These are phyloP conservation scores for Talaromyces atroroseus DNA, from an alignment of 2,329 filamentous ascomycete species.

Conservation along the genomic window DNA sequence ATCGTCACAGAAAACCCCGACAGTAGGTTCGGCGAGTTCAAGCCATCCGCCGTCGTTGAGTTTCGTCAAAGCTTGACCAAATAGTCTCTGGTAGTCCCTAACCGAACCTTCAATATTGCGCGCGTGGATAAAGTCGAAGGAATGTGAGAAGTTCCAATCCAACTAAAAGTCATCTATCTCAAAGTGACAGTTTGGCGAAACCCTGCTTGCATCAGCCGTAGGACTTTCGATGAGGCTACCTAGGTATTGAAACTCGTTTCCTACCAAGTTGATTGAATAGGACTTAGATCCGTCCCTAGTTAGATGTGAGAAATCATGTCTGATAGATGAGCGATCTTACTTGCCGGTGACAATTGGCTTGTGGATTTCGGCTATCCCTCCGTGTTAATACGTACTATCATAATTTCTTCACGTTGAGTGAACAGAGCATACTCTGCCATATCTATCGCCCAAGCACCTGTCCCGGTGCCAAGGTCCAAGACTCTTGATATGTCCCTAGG, in stretches of 20 bases:
- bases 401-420: not conserved
- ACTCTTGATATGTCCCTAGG: not conserved
- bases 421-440: slow-evolving; percentile 9
- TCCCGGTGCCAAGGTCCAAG: slow-evolving; percentile 9
- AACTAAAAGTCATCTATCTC: slow-evolving; percentile 23
- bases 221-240: no score
- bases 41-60: slow-evolving; percentile 25
- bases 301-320: not conserved
- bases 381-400: not conserved
- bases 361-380: slow-evolving; percentile 1
- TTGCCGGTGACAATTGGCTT: slow-evolving; percentile 14
- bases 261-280: slow-evolving; percentile 19
- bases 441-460: slow-evolving; percentile 9
- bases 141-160: slow-evolving; percentile 21
- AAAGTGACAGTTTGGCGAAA: slow-evolving; percentile 11
- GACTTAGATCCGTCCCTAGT: slow-evolving; percentile 16
- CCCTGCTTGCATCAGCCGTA: not conserved
- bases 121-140: slow-evolving; percentile 25
- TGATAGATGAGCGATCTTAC: not conserved
- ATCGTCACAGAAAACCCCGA: slow-evolving; percentile 4
- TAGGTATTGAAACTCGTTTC: slow-evolving; percentile 14
- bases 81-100: slow-evolving; percentile 21
- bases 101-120: slow-evolving; percentile 24
- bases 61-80: slow-evolving; percentile 21
- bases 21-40: slow-evolving; percentile 24